Evolutionary conservation across 2,329 filamentous ascomycete genomes (phyloP).

Genomic region (Aschersonia sp.): DNA sequence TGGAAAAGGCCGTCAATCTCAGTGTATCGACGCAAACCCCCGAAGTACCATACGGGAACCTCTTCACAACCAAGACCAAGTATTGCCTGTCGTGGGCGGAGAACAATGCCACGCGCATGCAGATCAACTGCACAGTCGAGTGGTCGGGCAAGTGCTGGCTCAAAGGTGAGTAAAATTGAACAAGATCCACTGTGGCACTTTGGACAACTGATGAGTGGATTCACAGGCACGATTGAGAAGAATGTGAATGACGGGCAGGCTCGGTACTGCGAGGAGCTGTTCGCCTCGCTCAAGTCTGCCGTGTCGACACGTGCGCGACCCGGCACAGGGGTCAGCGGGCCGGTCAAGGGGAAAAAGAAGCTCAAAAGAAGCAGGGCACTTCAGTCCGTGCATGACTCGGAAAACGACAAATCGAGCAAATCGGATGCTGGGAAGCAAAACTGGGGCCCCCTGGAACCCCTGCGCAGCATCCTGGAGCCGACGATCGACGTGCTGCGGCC

Average conservation of each 20-base stretch:
- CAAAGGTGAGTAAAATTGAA: conserved; percentile 49
- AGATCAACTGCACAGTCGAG: conserved; percentile 82
- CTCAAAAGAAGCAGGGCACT: conserved; percentile 34
- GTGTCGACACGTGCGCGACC: conserved; percentile 50
- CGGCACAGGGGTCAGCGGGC: conserved; percentile 27
- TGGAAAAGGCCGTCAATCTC: conserved; percentile 78
- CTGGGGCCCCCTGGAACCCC: conserved; percentile 74
- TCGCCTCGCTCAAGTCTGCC: conserved; percentile 57
- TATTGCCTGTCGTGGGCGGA: conserved; percentile 92
- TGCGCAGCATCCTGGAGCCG: conserved; percentile 56
- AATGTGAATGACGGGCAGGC: conserved; percentile 82
- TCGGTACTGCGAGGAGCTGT: conserved; percentile 67
- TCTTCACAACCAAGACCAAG: conserved; percentile 83
- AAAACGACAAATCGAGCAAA: conserved; percentile 21
- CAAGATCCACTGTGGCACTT: background rate
- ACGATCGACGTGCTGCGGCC: conserved; percentile 54
- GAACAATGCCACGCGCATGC: conserved; percentile 68
- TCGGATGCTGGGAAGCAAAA: conserved; percentile 30
- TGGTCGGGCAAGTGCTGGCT: conserved; percentile 98
- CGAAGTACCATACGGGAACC: conserved; percentile 85
- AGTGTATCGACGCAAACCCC: conserved; percentile 75
- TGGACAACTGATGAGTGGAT: conserved; percentile 13
- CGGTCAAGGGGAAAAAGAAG: conserved; percentile 47
- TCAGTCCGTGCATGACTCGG: conserved; percentile 27
- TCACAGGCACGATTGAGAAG: conserved; percentile 80